Percentiles rank a stretch among this genome's conserved stretches.
These are phyloP conservation scores for Lactarius tabidus DNA, from an alignment of 768 basidiomycete genomes.

Conservation along the genomic window DNA sequence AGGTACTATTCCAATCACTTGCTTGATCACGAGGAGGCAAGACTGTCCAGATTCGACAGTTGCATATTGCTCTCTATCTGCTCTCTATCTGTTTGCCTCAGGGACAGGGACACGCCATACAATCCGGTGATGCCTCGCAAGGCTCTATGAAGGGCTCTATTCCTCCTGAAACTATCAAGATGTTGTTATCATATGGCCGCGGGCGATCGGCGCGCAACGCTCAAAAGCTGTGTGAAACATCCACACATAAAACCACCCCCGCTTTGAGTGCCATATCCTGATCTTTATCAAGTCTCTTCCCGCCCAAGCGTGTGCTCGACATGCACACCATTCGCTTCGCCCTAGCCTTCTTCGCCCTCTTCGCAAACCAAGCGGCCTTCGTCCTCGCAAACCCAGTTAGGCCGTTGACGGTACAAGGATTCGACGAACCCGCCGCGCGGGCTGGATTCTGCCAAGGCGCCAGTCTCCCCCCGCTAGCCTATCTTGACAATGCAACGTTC, in stretches of 20 bases:
- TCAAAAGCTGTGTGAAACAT: not conserved
- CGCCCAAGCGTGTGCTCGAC: not conserved
- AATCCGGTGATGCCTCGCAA: not conserved
- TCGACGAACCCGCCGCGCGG: not conserved
- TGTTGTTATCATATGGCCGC: not conserved
- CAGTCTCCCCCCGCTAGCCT: constrained; percentile 15
- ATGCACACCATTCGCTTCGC: not conserved
- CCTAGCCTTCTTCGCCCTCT: not conserved
- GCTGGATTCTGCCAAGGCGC: not conserved
- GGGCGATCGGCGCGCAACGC: not conserved
- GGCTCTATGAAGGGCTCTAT: not conserved
- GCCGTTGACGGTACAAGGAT: not conserved
- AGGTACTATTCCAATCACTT: no score
- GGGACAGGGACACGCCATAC: not conserved
- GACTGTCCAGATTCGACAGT: not conserved
- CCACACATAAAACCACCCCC: not conserved
- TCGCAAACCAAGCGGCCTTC: not conserved
- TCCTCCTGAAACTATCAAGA: no score
- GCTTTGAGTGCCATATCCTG: not conserved
- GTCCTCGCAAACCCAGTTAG: not conserved
- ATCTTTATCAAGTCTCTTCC: not conserved
- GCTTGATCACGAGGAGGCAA: not conserved
- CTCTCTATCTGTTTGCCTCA: not conserved
- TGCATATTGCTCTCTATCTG: not conserved
- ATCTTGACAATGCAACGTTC: constrained; percentile 29